Evolutionary conservation across 2,329 filamentous ascomycete species (phyloP).

Genomic region (Penicillium italicum): DNA sequence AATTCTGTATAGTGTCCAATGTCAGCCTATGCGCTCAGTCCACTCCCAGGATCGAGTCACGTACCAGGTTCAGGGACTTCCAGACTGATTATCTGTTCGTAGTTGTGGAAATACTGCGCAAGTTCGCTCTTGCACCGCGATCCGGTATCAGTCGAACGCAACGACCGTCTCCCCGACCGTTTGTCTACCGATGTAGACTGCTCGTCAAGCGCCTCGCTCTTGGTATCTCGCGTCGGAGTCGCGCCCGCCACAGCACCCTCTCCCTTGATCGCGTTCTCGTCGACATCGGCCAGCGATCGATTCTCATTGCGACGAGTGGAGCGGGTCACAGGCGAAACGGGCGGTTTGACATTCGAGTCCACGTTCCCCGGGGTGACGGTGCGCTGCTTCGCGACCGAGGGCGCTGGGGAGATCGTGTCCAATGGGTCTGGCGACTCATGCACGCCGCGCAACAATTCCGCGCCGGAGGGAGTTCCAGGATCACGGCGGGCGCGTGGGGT

Average conservation of each 20-base stretch:
- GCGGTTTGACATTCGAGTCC: slow-evolving; percentile 11
- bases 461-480: slow-evolving; percentile 10
- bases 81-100: slow-evolving; percentile 89
- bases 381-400: slow-evolving; percentile 8
- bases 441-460: slow-evolving; percentile 7
- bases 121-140: slow-evolving; percentile 87
- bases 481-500: slow-evolving; percentile 10
- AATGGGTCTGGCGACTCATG: slow-evolving; percentile 27
- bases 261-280: background rate
- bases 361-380: background rate
- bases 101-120: slow-evolving; percentile 85
- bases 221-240: slow-evolving; percentile 4
- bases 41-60: background rate
- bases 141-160: slow-evolving; percentile 79
- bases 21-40: background rate
- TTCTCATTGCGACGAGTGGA: slow-evolving; percentile 13
- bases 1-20: slow-evolving; percentile 53
- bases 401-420: slow-evolving; percentile 23
- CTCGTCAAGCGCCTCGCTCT: slow-evolving; percentile 8
- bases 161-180: slow-evolving; percentile 61
- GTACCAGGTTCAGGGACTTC: slow-evolving; percentile 73
- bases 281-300: background rate
- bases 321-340: slow-evolving; percentile 15
- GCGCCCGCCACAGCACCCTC: background rate
- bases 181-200: slow-evolving; percentile 5